Conservation (phyloP, 2,329 filamentous ascomycete genomes). For the Fusarium piperis region DNA sequence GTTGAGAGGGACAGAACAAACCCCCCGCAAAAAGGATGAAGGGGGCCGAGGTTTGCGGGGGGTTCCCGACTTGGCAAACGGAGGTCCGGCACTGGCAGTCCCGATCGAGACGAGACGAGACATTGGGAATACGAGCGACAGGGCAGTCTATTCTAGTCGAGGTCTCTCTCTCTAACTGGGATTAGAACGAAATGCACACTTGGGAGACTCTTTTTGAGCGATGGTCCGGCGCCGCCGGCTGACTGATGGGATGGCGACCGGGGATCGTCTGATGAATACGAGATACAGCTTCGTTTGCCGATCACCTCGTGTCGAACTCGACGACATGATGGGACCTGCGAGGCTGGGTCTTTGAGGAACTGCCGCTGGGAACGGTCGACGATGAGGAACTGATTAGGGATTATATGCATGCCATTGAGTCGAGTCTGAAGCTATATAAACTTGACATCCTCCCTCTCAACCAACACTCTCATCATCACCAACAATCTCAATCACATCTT, state of each 20-base stretch:
- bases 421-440: constrained; percentile 25
- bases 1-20: not conserved
- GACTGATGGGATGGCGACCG: not conserved
- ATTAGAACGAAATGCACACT: not conserved
- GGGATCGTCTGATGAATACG: constrained; percentile 40
- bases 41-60: constrained; percentile 19
- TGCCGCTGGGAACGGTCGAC: constrained; percentile 3
- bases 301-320: constrained; percentile 40
- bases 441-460: not conserved
- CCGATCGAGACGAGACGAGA: constrained; percentile 16
- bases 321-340: not conserved
- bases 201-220: not conserved
- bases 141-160: not conserved
- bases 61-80: constrained; percentile 9
- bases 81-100: not conserved
- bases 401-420: not conserved
- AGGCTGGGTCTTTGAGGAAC: not conserved
- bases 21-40: not conserved
- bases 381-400: not conserved
- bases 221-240: constrained; percentile 8
- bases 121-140: constrained; percentile 16
- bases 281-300: constrained; percentile 35
- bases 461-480: constrained; percentile 3
- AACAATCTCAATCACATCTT: constrained; percentile 15
- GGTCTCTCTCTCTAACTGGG: not conserved